Evolutionary conservation across 164 flowering plant species (phyloP), one percentile per base, ranked within the genome.

Genomic region (Hamamelis virginiana): DNA sequence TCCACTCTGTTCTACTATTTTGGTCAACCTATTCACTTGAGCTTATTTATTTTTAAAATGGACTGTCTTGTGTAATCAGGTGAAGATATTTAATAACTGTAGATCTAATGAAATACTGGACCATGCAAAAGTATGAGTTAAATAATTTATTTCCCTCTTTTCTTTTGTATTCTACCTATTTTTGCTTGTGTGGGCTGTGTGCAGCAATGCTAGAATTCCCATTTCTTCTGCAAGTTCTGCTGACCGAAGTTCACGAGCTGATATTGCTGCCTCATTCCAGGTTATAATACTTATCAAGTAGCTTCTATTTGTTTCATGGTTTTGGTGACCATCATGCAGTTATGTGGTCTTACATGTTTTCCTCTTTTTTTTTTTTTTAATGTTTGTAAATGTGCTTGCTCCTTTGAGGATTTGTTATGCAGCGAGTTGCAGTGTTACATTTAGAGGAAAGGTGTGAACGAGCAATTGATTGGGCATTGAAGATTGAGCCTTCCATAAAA

Each of bases 251-350:
- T 60, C 76, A 19, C 87, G 98, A 65, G 98, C 98, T 74, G 87
- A 94, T 79, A 83, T 94, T 74, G 98, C 98, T 71, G 98, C 98
- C 66, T 88, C 98, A 66, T 94, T 94, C 69, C 98, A 94, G 97
- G 98, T 86, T 55, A 38, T 38, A 48, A 44, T 33, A 33, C 43
- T 44, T 59, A 14, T 68, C 63, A 38, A 25, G 23, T 8, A 14
- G 22, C 62, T 63, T 21, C 8, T 52, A 27, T 52, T 12, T 51
- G 14, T 47, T 47, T 11, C 61, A 53, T 19, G 48, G 41, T 38
- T 25, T 33, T 33, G 41, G 41, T 33, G 41, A 33, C 41, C 6
- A 33, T 33, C 41, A 33, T 33, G 41, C 41, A 33, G 41, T 33
- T 33, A 2, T 33, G 41, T 2, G 41, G 41, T 2, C 41, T 33